Evolutionary conservation across 495 filamentous ascomycete genomes (phyloP).

Genomic region (Oleoguttula mirabilis): DNA sequence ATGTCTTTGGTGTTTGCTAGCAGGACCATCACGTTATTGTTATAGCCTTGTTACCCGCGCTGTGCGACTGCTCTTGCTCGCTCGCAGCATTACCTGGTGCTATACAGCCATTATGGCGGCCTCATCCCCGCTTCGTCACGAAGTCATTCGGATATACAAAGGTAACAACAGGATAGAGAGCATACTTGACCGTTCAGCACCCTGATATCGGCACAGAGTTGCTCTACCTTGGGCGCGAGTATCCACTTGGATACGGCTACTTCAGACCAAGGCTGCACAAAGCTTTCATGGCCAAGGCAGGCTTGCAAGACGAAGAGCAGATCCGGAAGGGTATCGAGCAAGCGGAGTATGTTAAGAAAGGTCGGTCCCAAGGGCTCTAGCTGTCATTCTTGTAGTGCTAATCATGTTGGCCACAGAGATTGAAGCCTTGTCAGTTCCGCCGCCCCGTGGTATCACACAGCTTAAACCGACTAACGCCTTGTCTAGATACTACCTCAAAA

Average conservation of each 20-base stretch:
- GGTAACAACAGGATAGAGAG: slow-evolving; percentile 35
- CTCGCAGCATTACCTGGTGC: no score
- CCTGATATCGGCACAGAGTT: slow-evolving; percentile 46
- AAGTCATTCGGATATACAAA: slow-evolving; percentile 89
- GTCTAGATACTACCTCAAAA: slow-evolving; percentile 85
- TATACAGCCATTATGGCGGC: slow-evolving; percentile 26
- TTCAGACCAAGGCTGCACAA: slow-evolving; percentile 70
- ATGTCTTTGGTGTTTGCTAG: no score
- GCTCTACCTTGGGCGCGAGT: slow-evolving; percentile 70
- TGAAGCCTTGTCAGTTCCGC: slow-evolving; percentile 66
- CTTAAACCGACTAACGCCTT: slow-evolving; percentile 20
- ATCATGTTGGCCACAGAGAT: no score
- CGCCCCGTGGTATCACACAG: slow-evolving; percentile 10
- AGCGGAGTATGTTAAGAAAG: slow-evolving; percentile 86
- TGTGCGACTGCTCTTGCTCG: no score
- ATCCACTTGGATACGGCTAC: slow-evolving; percentile 76
- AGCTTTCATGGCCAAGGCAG: slow-evolving; percentile 66
- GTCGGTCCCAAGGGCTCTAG: no score
- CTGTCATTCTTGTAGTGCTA: not conserved
- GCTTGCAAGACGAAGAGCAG: slow-evolving; percentile 55
- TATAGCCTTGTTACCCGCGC: no score
- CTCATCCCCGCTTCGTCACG: slow-evolving; percentile 45
- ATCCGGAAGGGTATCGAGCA: slow-evolving; percentile 63
- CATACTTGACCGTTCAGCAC: not conserved
- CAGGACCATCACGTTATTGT: no score